Evolutionary conservation across 2,329 filamentous ascomycete species (phyloP).

Genomic region (Cadophora malorum): DNA sequence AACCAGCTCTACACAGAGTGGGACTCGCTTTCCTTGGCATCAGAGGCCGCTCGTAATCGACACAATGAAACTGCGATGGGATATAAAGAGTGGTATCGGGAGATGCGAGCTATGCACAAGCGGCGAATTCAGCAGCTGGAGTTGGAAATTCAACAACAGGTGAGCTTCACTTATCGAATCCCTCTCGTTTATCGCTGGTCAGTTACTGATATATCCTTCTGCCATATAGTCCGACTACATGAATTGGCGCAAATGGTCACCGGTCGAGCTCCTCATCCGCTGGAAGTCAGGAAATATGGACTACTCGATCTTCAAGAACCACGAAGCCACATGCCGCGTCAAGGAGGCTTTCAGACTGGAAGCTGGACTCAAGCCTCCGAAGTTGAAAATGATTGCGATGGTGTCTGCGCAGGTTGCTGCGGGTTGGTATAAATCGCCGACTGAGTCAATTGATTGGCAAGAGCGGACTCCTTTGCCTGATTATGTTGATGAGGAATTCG

Average conservation of each 20-base stretch:
- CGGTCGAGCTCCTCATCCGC: constrained; percentile 5
- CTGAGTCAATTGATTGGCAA: neutral
- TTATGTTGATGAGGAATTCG: neutral
- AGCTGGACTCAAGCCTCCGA: neutral
- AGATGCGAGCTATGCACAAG: neutral
- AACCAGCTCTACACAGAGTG: neutral
- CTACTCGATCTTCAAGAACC: constrained; percentile 5
- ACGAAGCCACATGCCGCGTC: constrained; percentile 2
- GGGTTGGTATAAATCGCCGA: neutral
- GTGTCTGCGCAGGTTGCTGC: constrained; percentile 1
- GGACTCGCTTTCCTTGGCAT: neutral
- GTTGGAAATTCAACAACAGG: neutral
- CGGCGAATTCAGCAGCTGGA: neutral
- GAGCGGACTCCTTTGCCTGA: neutral
- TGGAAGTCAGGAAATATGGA: constrained; percentile 12
- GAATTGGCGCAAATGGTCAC: neutral
- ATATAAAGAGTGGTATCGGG: constrained; percentile 1
- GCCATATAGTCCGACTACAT: neutral
- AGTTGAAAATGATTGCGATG: neutral
- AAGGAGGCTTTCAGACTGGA: neutral
- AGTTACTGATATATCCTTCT: too few species aligned
- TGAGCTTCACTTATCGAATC: neutral
- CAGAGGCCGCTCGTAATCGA: neutral
- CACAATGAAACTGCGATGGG: neutral
- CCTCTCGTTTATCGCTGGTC: too few species aligned